These are phyloP conservation scores for Verticillium nubilum DNA, from an alignment of 2,329 filamentous ascomycete species.

Conservation along the genomic window DNA sequence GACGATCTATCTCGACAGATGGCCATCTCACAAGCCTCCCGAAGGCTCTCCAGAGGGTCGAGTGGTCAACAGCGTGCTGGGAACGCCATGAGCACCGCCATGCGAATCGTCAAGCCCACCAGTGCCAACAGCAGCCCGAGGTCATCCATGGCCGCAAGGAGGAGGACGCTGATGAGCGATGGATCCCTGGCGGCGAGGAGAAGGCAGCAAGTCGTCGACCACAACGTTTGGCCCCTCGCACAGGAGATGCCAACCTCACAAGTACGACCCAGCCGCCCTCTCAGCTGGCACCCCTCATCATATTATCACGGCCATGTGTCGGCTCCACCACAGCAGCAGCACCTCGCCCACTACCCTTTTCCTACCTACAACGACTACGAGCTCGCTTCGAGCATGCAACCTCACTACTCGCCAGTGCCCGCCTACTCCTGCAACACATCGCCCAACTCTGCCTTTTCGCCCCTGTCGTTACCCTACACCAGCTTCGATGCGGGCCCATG, in stretches of 20 bases:
- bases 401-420: slow-evolving; percentile 46
- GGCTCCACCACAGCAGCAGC: slow-evolving; percentile 25
- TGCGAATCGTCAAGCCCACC: slow-evolving; percentile 59
- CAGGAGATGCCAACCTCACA: slow-evolving; percentile 19
- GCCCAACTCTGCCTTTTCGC: slow-evolving; percentile 49
- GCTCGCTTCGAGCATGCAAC: slow-evolving; percentile 28
- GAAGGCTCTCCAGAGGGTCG: slow-evolving; percentile 43
- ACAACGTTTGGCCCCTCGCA: slow-evolving; percentile 29
- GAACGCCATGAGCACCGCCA: slow-evolving; percentile 32
- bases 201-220: slow-evolving; percentile 41
- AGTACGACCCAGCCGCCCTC: slow-evolving; percentile 47
- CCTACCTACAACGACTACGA: slow-evolving; percentile 36
- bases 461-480: slow-evolving; percentile 42
- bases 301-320: slow-evolving; percentile 27
- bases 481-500: slow-evolving; percentile 31
- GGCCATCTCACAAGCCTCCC: slow-evolving; percentile 37
- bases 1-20: slow-evolving; percentile 50
- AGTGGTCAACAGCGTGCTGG: slow-evolving; percentile 36
- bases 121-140: slow-evolving; percentile 67
- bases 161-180: slow-evolving; percentile 53
- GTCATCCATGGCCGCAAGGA: slow-evolving; percentile 42
- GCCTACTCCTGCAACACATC: slow-evolving; percentile 55
- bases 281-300: slow-evolving; percentile 72
- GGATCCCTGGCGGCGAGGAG: slow-evolving; percentile 32
- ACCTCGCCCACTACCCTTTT: slow-evolving; percentile 30